Base-by-base conservation (phyloP, 192 early-diverging fungal species). In the Dissophora ornata region DNA sequence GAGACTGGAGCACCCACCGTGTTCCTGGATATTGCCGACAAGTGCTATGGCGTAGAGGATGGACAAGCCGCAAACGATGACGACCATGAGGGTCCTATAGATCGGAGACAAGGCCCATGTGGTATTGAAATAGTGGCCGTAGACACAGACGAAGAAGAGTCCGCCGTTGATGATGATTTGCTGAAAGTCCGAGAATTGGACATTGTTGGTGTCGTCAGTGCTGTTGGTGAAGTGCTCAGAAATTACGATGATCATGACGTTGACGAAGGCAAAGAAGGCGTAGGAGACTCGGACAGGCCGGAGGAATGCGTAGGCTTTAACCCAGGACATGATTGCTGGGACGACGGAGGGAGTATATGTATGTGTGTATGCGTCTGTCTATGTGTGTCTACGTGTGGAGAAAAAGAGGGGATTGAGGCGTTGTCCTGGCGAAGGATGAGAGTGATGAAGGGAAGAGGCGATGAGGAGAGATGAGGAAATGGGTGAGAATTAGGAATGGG, bases 81-180 rank as follows among this genome's bases (percentile, higher is more conserved):
- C 57, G 26, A 59, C 34, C 48, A 59, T 41, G 19, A 34, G 19
- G 46, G 32, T 11, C 13, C 67, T 29, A 38, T 69, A 59, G n/a
- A n/a, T n/a, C n/a, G n/a, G n/a, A 22, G 36, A 24, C 26, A 48
- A 21, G 16, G 33, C 19, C 21, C 26, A 51, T 1, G 33, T 13
- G 1, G 36, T 24, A 0, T 38, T 44, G 18, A 36, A 56, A 13
- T 52, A 44, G 22, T 45, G 28, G 0, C 56, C 50, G 21, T 59
- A 42, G 40, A 59, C 9, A 52, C 56, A 69, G 40, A 48, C 67
- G 22, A 69, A 6, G 32, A 60, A 51, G 57, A 69, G 24, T 6
- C 19, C 18, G 34, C 48, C 49, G 49, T 52, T 69, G 47, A 69
- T 52, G 56, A 50, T 16, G 12, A 69, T 25, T 25, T 69, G 67